A percentile compares a stretch with the other conserved stretches of the same genome.
phyloP scores from a whole-genome alignment of 208 protist genomes.

The Leishmania turanica region DNA sequence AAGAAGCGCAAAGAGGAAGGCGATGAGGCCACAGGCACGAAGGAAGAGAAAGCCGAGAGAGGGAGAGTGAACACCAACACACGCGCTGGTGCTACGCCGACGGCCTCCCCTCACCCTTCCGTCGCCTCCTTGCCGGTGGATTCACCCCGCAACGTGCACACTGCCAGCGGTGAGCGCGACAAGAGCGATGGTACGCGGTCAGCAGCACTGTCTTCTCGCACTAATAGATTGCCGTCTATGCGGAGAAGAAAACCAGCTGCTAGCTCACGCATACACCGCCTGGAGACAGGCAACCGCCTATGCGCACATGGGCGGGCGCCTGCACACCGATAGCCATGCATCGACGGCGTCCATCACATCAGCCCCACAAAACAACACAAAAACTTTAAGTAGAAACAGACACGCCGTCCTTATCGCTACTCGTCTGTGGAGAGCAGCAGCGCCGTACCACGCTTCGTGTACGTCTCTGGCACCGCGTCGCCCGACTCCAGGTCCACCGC shows the following conservation, averaged over 20 bases:
- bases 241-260: not conserved
- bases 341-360: not conserved
- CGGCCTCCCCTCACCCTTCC: not conserved
- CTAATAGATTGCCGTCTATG: slow-evolving; percentile 15
- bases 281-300: not conserved
- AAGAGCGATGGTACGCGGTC: not conserved
- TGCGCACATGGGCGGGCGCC: not conserved
- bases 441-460: slow-evolving; percentile 98
- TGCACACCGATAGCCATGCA: not conserved
- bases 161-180: not conserved
- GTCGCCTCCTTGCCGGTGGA: not conserved
- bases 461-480: slow-evolving; percentile 93
- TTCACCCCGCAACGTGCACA: not conserved
- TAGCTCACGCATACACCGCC: not conserved
- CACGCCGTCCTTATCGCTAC: slow-evolving; percentile 34
- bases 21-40: not conserved
- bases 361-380: not conserved
- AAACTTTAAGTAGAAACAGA: not conserved
- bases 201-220: slow-evolving; percentile 6
- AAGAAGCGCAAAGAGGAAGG: not conserved
- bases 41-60: not conserved
- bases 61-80: not conserved
- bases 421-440: slow-evolving; percentile 95
- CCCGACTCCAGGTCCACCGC: slow-evolving; percentile 95
- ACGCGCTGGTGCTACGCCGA: not conserved